Conservation (phyloP, 805 yeast genomes). For the Kuraishia cidri region DNA sequence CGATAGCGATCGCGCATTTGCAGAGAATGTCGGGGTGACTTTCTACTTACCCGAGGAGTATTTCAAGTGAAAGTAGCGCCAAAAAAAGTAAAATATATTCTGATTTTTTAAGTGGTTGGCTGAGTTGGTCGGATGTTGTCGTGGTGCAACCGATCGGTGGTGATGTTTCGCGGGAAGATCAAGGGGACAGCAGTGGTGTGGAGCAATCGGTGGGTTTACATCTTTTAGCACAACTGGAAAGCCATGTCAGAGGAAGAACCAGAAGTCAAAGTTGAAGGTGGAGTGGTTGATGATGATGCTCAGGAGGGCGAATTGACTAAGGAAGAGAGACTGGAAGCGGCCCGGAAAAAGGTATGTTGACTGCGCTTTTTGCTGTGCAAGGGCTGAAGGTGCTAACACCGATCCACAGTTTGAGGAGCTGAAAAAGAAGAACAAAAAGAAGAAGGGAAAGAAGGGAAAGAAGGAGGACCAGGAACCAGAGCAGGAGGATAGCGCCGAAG, state of each 20-base stretch:
- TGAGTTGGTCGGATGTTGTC: no score
- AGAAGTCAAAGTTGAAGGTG: no score
- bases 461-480: constrained; percentile 5
- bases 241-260: no score
- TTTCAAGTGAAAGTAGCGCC: constrained; percentile 7
- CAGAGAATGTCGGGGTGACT: constrained; percentile 38
- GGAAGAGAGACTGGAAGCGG: constrained; percentile 10
- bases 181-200: no score
- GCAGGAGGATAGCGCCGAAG: constrained; percentile 6
- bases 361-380: no score
- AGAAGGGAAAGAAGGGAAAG: constrained; percentile 14
- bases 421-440: constrained; percentile 10
- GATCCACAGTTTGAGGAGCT: constrained; percentile 8
- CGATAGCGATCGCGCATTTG: constrained; percentile 70
- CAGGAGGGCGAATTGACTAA: constrained; percentile 5
- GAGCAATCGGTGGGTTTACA: no score
- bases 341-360: constrained; percentile 7
- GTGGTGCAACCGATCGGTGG: no score
- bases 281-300: not conserved
- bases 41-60: constrained; percentile 63
- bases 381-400: not conserved
- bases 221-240: no score
- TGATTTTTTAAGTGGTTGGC: constrained; percentile 5
- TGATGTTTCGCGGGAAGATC: no score
- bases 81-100: not conserved